A percentile compares a stretch with the other conserved stretches of the same genome.
Evolutionary conservation across 768 basidiomycete genomes (phyloP).

Genomic region (Clavaria fumosa): DNA sequence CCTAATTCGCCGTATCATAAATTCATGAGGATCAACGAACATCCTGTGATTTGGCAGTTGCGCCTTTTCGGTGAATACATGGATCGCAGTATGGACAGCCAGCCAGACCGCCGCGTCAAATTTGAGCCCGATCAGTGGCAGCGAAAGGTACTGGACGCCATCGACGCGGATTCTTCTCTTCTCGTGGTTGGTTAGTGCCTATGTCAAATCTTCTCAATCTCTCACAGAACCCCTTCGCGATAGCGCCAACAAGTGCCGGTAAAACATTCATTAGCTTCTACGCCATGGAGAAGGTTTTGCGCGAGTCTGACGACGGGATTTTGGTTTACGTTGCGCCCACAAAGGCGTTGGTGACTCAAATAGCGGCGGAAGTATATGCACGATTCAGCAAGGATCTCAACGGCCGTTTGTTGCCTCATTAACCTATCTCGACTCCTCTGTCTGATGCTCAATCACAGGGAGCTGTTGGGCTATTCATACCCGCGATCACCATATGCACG

Average conservation of each 20-base stretch:
- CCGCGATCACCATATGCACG: constrained; percentile 44
- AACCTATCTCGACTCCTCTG: background rate
- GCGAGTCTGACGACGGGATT: constrained; percentile 48
- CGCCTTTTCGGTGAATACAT: constrained; percentile 56
- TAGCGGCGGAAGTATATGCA: constrained; percentile 61
- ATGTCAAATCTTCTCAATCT: background rate
- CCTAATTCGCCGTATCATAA: constrained; percentile 25
- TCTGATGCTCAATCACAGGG: constrained; percentile 19
- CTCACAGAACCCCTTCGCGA: too few relatives aligned
- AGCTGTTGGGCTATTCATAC: constrained; percentile 54
- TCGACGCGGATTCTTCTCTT: constrained; percentile 43
- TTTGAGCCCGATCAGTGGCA: constrained; percentile 67
- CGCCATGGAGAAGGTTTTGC: constrained; percentile 56
- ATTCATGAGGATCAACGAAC: constrained; percentile 42
- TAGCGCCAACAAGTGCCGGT: constrained; percentile 57
- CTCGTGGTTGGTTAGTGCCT: constrained; percentile 44
- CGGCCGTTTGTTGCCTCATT: constrained; percentile 22
- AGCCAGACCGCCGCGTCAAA: constrained; percentile 37
- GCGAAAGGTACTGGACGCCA: constrained; percentile 42
- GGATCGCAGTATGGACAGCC: constrained; percentile 57
- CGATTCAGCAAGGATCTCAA: constrained; percentile 40
- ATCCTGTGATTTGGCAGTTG: constrained; percentile 51
- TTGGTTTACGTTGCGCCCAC: constrained; percentile 64
- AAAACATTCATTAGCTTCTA: constrained; percentile 71
- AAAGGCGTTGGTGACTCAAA: constrained; percentile 57